These are phyloP conservation scores for Plasmodium billcollinsi DNA, from an alignment of 169 alveolate genomes.

Conservation along the genomic window DNA sequence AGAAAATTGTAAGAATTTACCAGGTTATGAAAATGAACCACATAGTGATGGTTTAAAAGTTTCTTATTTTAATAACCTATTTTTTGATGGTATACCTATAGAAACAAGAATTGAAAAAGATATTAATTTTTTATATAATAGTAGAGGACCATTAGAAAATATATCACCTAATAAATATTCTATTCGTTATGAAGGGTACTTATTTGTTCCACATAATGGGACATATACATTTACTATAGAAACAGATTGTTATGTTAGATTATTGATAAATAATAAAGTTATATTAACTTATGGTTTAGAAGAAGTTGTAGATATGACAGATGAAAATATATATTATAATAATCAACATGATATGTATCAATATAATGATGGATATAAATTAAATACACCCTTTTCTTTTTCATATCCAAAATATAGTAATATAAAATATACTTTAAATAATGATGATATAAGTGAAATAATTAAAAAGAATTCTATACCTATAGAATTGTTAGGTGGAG, in stretches of 20 bases:
- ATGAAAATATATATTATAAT: not conserved
- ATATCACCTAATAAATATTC: conserved; percentile 88
- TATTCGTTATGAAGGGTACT: conserved; percentile 86
- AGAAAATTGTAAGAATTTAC: conserved; percentile 82
- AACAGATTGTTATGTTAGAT: conserved; percentile 13
- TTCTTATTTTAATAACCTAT: conserved; percentile 80
- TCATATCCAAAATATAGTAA: not conserved
- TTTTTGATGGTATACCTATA: conserved; percentile 85
- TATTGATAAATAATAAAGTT: conserved; percentile 71
- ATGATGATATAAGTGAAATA: conserved; percentile 77
- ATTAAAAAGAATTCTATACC: conserved; percentile 82
- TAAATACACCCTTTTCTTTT: conserved; percentile 34
- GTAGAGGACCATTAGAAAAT: conserved; percentile 88
- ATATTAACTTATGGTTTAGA: conserved; percentile 13
- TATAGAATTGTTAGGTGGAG: conserved; percentile 89
- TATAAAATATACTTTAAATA: conserved; percentile 70
- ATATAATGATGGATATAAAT: conserved; percentile 42
- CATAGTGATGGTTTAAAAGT: conserved; percentile 87
- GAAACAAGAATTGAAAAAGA: conserved; percentile 86
- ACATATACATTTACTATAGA: conserved; percentile 79
- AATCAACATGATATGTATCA: too few species aligned
- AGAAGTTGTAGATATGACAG: conserved; percentile 2
- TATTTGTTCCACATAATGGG: conserved; percentile 86
- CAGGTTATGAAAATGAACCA: conserved; percentile 85
- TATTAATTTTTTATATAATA: conserved; percentile 86